Evolutionary conservation across 768 basidiomycete species (phyloP).

Genomic region (Phlebiopsis flavidoalba): DNA sequence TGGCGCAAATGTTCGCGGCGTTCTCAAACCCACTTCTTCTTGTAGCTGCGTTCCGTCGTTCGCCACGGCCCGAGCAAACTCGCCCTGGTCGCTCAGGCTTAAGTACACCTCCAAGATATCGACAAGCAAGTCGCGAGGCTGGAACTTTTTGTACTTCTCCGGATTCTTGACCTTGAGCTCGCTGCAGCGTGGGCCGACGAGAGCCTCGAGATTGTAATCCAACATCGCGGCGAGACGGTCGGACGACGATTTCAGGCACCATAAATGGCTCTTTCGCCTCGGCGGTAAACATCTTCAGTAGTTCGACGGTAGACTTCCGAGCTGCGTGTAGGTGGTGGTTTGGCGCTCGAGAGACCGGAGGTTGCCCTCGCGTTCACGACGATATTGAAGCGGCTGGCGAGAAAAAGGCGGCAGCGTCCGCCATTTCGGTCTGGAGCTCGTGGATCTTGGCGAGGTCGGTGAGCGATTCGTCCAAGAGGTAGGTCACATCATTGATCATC

Average conservation of each 20-base stretch:
- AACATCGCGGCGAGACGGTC: slow-evolving; percentile 94
- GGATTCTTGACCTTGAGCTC: slow-evolving; percentile 82
- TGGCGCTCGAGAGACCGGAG: slow-evolving; percentile 79
- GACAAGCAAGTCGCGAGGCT: slow-evolving; percentile 73
- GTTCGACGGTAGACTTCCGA: slow-evolving; percentile 87
- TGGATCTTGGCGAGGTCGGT: slow-evolving; percentile 86
- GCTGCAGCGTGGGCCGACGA: slow-evolving; percentile 85
- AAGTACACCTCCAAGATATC: slow-evolving; percentile 89
- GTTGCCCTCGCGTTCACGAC: slow-evolving; percentile 77
- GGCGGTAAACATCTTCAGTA: slow-evolving; percentile 88
- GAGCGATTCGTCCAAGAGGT: slow-evolving; percentile 94
- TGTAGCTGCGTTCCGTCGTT: slow-evolving; percentile 93
- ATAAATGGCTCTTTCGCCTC: slow-evolving; percentile 92
- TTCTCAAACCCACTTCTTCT: slow-evolving; percentile 75
- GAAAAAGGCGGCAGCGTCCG: slow-evolving; percentile 67
- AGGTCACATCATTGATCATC: slow-evolving; percentile 99
- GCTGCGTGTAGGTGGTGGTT: slow-evolving; percentile 80
- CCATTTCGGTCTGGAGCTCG: slow-evolving; percentile 82
- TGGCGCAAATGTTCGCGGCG: slow-evolving; percentile 63
- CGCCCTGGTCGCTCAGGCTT: slow-evolving; percentile 74
- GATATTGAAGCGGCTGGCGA: slow-evolving; percentile 58
- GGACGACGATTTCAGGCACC: slow-evolving; percentile 94
- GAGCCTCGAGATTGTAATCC: slow-evolving; percentile 86
- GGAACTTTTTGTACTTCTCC: slow-evolving; percentile 85
- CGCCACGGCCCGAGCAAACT: slow-evolving; percentile 84